Conservation (phyloP, 179 eudicot genomes). For the Drosera spatulata region DNA sequence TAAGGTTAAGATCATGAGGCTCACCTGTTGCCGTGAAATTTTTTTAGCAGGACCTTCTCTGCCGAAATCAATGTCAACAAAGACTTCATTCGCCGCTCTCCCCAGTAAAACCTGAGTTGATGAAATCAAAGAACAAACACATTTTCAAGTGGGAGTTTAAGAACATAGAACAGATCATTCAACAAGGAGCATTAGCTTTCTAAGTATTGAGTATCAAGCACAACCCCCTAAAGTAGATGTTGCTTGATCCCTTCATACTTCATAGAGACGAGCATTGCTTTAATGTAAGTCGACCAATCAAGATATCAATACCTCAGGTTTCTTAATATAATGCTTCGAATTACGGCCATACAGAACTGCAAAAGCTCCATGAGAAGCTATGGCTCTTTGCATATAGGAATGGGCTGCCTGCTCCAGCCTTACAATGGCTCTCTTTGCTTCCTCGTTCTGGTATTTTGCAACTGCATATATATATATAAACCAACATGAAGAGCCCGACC, state of each 20-base stretch:
- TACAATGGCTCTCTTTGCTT: slow-evolving; percentile 47
- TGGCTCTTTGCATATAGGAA: slow-evolving; percentile 52
- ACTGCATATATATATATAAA: slow-evolving; percentile 29
- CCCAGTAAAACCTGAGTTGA: slow-evolving; percentile 63
- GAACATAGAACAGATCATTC: background rate
- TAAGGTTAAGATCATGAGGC: background rate
- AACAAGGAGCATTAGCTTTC: too few species aligned
- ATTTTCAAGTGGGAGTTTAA: background rate
- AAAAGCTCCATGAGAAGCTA: slow-evolving; percentile 60
- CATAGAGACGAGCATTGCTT: background rate
- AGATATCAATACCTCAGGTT: slow-evolving; percentile 46
- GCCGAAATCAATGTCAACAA: slow-evolving; percentile 74
- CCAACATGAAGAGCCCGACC: background rate
- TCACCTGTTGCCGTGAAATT: slow-evolving; percentile 91
- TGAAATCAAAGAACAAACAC: slow-evolving; percentile 2
- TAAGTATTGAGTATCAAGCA: too few species aligned
- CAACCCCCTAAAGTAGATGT: too few species aligned
- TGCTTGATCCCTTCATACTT: too few species aligned
- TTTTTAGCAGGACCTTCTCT: slow-evolving; percentile 82
- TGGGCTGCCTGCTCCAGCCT: slow-evolving; percentile 67
- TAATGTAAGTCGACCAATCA: background rate
- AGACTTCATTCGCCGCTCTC: slow-evolving; percentile 60
- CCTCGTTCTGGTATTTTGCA: slow-evolving; percentile 46
- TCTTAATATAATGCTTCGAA: slow-evolving; percentile 50
- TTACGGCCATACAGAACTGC: slow-evolving; percentile 61